Base-by-base conservation (phyloP, 768 basidiomycete genomes). In the Panellus pusillus region DNA sequence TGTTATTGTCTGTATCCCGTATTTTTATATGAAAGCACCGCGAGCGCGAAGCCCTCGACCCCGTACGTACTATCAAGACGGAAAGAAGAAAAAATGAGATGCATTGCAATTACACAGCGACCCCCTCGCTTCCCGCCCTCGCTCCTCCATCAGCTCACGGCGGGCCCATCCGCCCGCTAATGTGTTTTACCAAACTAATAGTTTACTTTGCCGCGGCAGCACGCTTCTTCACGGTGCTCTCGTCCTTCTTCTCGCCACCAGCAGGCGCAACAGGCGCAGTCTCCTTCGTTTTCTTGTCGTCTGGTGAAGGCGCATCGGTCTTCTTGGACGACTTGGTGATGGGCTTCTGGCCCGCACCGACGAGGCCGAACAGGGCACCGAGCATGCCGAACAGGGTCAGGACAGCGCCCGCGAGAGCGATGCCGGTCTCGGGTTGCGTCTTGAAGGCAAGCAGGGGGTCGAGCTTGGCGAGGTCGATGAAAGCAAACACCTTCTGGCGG, bases 311-410 rank as follows among this genome's bases (percentile, higher is more conserved):
- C 0, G 81, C 78, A 58, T 89, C 89, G 36, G 84, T 81, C 79
- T 92, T 92, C 79, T 92, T 91, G 36, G 86, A 65, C 37, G 86
- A 84, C 80, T 86, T 87, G 58, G 87, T 83, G 57, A 86, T 78
- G 49, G 91, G 84, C 66, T 88, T 84, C 68, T 85, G 81, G 44
- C 79, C 76, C 47, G 80, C 79, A 59, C 91, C 89, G 68, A 93
- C 80, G 63, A 94, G 74, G 50, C 92, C 86, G 57, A 92, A 81
- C 66, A 93, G 74, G 36, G 81, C 80, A 60, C 86, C 90, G 60
- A 98, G 69, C 84, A 97, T 86, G 44, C 89, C 89, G 65, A 97
- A 81, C 61, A 97, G 68, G 38, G 90, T 91, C 63, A 96, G 78
- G 43, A 90, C 58, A 44, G 82, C 84, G 58, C 83, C 87, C 55